Evolutionary conservation across 345 rosid genomes (phyloP).

Genomic region (Camelina neglecta): DNA sequence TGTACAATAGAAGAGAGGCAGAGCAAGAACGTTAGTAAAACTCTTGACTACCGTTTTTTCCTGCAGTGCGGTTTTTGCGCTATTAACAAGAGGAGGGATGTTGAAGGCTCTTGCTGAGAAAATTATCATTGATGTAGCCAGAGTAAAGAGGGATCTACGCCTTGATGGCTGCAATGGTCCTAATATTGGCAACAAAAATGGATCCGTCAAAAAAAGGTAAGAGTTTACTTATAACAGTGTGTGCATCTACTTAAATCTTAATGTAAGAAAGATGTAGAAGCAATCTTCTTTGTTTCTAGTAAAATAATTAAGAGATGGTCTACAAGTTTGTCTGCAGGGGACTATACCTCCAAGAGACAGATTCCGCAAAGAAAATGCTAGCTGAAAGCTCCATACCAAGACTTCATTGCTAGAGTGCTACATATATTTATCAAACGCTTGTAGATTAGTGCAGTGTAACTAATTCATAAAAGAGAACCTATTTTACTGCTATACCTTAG

Average conservation of each 20-base stretch:
- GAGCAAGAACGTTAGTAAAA: background rate
- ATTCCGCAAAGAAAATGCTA: conserved; percentile 67
- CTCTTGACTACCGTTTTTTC: conserved; percentile 53
- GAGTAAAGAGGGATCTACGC: conserved; percentile 62
- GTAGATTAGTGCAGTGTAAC: background rate
- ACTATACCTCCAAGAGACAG: conserved; percentile 55
- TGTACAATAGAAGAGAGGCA: background rate
- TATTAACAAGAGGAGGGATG: conserved; percentile 56
- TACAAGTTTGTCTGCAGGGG: background rate
- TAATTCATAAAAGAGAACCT: background rate
- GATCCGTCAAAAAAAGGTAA: conserved; percentile 28
- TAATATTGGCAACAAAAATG: conserved; percentile 44
- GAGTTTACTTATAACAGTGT: background rate
- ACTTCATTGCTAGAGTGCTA: conserved; percentile 65
- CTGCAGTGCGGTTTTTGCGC: conserved; percentile 58
- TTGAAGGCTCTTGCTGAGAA: conserved; percentile 68
- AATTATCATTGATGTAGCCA: conserved; percentile 67
- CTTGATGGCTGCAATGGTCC: conserved; percentile 69
- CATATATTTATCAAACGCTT: conserved; percentile 25
- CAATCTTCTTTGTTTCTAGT: background rate
- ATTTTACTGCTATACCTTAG: conserved; percentile 55
- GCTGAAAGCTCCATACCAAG: conserved; percentile 65
- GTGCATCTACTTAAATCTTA: background rate
- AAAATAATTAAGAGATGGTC: background rate
- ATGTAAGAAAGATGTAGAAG: conserved; percentile 1